Conservation (phyloP, 257 asterid genomes). For the Galeopsis tetrahit region DNA sequence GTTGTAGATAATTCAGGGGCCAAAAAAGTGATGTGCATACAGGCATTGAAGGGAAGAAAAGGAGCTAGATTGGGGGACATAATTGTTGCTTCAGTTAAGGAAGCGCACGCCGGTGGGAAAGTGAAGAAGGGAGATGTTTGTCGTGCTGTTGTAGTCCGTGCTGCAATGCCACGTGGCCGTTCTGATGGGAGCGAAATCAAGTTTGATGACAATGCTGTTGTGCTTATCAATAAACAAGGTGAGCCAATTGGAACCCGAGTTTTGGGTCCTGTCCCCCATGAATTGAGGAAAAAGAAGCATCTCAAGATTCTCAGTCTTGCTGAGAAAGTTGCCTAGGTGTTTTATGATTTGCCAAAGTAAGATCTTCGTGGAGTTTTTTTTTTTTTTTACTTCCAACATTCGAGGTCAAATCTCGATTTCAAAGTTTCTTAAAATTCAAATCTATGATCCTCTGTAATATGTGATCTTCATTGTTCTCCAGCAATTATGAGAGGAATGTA, state of each 20-base stretch:
- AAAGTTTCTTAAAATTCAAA: too few relatives aligned
- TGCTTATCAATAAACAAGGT: conserved; percentile 84
- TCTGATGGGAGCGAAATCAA: conserved; percentile 90
- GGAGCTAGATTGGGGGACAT: conserved; percentile 92
- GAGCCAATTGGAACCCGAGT: conserved; percentile 98
- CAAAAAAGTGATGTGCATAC: conserved; percentile 87
- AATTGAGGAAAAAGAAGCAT: conserved; percentile 92
- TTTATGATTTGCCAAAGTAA: too few relatives aligned
- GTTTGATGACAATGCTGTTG: conserved; percentile 92
- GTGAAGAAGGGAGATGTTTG: conserved; percentile 89
- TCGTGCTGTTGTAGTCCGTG: conserved; percentile 89
- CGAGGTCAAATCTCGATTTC: too few relatives aligned
- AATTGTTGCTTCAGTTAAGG: conserved; percentile 88
- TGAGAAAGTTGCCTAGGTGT: conserved; percentile 54
- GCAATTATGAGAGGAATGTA: too few relatives aligned
- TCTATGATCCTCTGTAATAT: too few relatives aligned
- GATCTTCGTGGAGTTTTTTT: too few relatives aligned
- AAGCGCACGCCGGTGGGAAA: conserved; percentile 88
- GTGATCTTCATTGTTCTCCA: too few relatives aligned
- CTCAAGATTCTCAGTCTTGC: conserved; percentile 98
- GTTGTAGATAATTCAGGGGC: conserved; percentile 98
- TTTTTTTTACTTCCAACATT: too few relatives aligned
- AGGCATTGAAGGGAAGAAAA: conserved; percentile 83
- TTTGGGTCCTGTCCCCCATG: conserved; percentile 93
- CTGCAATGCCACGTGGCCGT: conserved; percentile 89